Base-by-base conservation (phyloP, 148 eudicot species). In the Rhododendron henanense region DNA sequence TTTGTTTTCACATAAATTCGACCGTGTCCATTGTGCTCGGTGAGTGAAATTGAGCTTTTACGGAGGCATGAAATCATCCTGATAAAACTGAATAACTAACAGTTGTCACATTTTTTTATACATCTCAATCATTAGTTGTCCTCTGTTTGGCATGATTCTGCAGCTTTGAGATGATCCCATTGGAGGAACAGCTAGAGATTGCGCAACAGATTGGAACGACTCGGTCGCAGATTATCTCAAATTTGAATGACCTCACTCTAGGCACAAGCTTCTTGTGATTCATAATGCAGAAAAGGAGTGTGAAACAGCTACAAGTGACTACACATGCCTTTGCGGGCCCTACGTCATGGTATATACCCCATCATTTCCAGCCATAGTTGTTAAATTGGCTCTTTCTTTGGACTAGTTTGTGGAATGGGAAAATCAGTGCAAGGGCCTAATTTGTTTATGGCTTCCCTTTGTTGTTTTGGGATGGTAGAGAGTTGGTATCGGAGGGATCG, bases 161-260 rank as follows among this genome's bases (percentile, higher is more conserved):
- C 93, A 97, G 99, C 55, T 97, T 92, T 65, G 99, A 95, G 82
- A 93, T 94, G 99, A 90, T 97, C 65, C 90, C 94, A 44, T 89
- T 97, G 44, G 99, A 97, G 89, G 94, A 97, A 81, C 99, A 97
- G 87, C 90, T 93, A 61, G 99, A 97, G 84, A 93, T 97, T 61
- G 98, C 99, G 31, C 90, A 95, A 63, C 99, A 97, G 91, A 91
- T 93, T 45, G 99, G 99, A 75, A 97, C 99, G 39, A 97, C 99
- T 10, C 93, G 98, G 28, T 86, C 92, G 8, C 99, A 93, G 85
- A 93, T 97, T 59, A 69, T 95, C 28, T 92, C 95, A 55, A 97
- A 94, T 89, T 87, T 97, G 90, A 94, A 94, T 85, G 99, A 97
- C 85, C 94, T 97, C 51, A 90, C 94, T 28, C 85, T 94, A 35